Evolutionary conservation across 2,329 filamentous ascomycete genomes (phyloP).

Genomic region (Botrytis fabae): DNA sequence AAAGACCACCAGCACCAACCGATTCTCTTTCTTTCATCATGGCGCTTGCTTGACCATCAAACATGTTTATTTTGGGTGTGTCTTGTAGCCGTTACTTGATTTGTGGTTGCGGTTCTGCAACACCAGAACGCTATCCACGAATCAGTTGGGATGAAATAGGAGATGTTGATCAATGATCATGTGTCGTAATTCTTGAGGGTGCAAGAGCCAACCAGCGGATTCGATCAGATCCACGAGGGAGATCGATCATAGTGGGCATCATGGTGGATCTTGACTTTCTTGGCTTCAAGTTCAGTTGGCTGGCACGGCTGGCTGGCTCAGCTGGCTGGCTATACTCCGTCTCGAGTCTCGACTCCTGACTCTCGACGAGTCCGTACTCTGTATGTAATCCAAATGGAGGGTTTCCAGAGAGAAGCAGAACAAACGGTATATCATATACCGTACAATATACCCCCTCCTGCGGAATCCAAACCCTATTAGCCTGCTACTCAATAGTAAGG

Average conservation of each 20-base stretch:
- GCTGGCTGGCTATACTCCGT: background rate
- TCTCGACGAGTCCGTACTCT: background rate
- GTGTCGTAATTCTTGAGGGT: background rate
- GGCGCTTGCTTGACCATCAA: slow-evolving; percentile 3
- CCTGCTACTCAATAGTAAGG: background rate
- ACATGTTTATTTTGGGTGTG: background rate
- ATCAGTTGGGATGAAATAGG: background rate
- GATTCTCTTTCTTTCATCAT: background rate
- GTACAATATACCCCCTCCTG: background rate
- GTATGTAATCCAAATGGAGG: background rate
- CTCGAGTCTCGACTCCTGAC: background rate
- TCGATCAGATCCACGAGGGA: background rate
- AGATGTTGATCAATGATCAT: background rate
- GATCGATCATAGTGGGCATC: background rate
- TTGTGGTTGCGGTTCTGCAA: background rate
- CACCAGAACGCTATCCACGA: background rate
- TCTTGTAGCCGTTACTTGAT: background rate
- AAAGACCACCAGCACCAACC: background rate
- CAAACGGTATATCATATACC: background rate
- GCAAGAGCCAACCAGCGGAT: background rate
- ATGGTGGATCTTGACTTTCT: background rate
- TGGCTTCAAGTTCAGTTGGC: background rate
- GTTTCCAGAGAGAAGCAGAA: background rate
- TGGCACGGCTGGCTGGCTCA: background rate
- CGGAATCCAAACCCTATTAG: background rate